phyloP scores from a whole-genome alignment of 2,329 filamentous ascomycete genomes.

The Alternaria rosae region DNA sequence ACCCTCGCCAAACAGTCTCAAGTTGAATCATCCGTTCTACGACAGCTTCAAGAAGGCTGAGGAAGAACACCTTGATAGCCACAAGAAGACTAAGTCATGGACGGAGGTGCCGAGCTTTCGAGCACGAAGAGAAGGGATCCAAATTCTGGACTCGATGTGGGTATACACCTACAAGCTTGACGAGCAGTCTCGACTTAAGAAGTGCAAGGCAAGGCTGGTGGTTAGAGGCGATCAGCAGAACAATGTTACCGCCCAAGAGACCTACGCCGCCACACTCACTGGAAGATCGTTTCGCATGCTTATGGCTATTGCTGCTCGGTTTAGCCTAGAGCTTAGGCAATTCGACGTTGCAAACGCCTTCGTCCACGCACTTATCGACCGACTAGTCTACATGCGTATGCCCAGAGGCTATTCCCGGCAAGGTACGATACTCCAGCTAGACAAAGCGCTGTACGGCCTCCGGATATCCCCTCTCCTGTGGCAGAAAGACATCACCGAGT shows the following conservation, averaged over 20 bases:
- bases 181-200: slow-evolving; percentile 11
- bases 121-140: too few species aligned
- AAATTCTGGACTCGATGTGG: too few species aligned
- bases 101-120: too few species aligned
- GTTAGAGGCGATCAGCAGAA: slow-evolving; percentile 23
- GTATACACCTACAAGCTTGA: slow-evolving; percentile 16
- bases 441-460: neutral
- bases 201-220: slow-evolving; percentile 18
- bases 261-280: slow-evolving; percentile 1
- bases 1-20: too few species aligned
- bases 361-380: slow-evolving; percentile 18
- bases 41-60: too few species aligned
- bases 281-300: slow-evolving; percentile 16
- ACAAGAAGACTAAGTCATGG: too few species aligned
- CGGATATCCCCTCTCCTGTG: neutral
- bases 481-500: neutral
- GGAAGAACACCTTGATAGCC: too few species aligned
- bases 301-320: slow-evolving; percentile 25
- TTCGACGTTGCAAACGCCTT: slow-evolving; percentile 31
- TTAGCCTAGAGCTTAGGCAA: slow-evolving; percentile 25
- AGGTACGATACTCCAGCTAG: neutral
- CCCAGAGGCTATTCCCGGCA: neutral
- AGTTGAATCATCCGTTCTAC: too few species aligned
- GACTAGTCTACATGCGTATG: neutral
- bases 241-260: neutral